Evolutionary conservation across 169 alveolate genomes (phyloP).

Genomic region (Plasmodium ovale): DNA sequence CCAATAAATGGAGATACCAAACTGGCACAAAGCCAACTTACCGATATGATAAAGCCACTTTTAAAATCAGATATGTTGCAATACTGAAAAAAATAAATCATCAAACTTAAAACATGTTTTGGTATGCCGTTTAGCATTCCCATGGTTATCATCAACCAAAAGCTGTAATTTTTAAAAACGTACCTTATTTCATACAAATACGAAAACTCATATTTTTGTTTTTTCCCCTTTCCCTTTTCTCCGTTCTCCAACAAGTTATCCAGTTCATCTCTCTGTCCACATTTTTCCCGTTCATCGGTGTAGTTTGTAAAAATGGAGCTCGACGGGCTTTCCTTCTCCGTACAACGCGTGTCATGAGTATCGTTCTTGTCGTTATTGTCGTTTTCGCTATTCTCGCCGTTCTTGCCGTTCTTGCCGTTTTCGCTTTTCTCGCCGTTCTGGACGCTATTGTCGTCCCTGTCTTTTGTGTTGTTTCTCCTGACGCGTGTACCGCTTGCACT

Average conservation of each 20-base stretch:
- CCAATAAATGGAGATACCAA: conserved; percentile 81
- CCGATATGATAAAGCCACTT: conserved; percentile 77
- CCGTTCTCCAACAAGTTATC: conserved; percentile 10
- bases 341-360: not conserved
- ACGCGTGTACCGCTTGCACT: too few relatives aligned
- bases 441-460: too few relatives aligned
- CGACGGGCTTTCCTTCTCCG: not conserved
- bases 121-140: conserved; percentile 83
- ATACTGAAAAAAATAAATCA: conserved; percentile 82
- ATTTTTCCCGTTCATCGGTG: conserved; percentile 15
- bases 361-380: not conserved
- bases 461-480: too few relatives aligned
- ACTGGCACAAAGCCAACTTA: conserved; percentile 82
- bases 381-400: not conserved
- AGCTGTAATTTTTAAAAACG: conserved; percentile 79
- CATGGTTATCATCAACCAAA: conserved; percentile 80
- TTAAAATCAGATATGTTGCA: conserved; percentile 80
- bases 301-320: conserved; percentile 23
- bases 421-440: not conserved
- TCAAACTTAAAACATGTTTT: conserved; percentile 78
- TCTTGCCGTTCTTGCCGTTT: not conserved
- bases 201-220: conserved; percentile 51
- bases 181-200: conserved; percentile 71
- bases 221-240: conserved; percentile 22
- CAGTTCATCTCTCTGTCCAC: conserved; percentile 14